Base-by-base conservation (phyloP, 139 green algal species). In the Mesotaenium endlicherianum region DNA sequence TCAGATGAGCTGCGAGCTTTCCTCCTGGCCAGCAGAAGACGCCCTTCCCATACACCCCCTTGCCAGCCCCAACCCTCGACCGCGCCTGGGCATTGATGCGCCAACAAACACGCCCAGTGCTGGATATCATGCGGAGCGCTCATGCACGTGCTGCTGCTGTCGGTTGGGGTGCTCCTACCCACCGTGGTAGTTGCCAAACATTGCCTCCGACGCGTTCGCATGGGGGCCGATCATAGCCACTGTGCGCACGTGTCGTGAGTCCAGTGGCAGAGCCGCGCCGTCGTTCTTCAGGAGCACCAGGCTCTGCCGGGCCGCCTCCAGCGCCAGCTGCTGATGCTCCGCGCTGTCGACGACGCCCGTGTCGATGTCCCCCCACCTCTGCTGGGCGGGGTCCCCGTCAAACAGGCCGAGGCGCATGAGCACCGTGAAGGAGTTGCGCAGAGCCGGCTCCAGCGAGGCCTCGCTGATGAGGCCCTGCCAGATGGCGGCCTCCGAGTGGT, bases 201-300 rank as follows among this genome's bases (percentile, higher is more conserved):
- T 74, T 11, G 34, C 58, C 69, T 77, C 34, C 36, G 58, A 39
- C 3, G 58, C 45, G 26, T 84, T 50, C 20, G 4, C 58, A 11
- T 69, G 38, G 2, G 77, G 77, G 31, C 77, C 77, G 5, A 84
- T 42, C 31, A 84, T 26, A 3, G 77, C 77, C 57, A 84, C 8
- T 20, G 36, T 70, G 3, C 6, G 16, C 1, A 77, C 39, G 26
- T 2, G 6, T 38, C 31, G 26, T 41, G 34, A 39, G 3, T 76
- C 8, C 41, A 80, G 53, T 36, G 60, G 50, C 17, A 67, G 20
- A 50, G n/a, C 71, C 14, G 31, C 17, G 8, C 2, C 5, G 6
- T 57, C 17, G 60, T 87, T 87, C 50, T 75, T 49, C 70, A 82
- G 4, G 16, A 87, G 50, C 30, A 87, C 72, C 1, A 87, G 3